Evolutionary conservation across 1,139 yeast species (phyloP).

Genomic region (Yamadazyma siamensis): DNA sequence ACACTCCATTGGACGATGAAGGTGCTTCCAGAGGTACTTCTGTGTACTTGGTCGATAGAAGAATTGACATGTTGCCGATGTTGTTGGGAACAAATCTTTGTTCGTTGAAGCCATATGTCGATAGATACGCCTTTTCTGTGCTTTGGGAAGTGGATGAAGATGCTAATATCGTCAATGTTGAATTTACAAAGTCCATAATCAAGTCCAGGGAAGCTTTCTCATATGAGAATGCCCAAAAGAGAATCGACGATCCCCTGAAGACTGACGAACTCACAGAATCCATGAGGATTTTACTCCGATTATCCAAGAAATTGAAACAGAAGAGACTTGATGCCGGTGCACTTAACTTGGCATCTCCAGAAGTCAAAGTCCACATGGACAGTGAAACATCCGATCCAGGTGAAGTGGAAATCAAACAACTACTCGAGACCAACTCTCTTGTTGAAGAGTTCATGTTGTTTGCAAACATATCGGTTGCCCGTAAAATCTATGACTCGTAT

Average conservation of each 20-base stretch:
- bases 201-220: constrained; percentile 93
- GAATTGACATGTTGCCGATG: constrained; percentile 98
- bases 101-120: constrained; percentile 92
- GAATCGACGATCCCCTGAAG: constrained; percentile 79
- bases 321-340: constrained; percentile 94
- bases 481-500: constrained; percentile 84
- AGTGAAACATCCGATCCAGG: constrained; percentile 96
- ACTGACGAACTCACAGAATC: constrained; percentile 85
- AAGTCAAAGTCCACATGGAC: constrained; percentile 95
- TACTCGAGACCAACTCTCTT: constrained; percentile 86
- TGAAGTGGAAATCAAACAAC: constrained; percentile 87
- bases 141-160: constrained; percentile 90
- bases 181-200: constrained; percentile 85
- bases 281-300: constrained; percentile 73
- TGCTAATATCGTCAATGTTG: constrained; percentile 81
- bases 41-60: constrained; percentile 94
- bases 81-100: constrained; percentile 93
- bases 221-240: constrained; percentile 86
- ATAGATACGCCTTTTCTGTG: constrained; percentile 92
- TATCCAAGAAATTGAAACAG: constrained; percentile 83
- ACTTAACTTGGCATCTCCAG: constrained; percentile 93
- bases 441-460: constrained; percentile 98
- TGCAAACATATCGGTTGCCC: constrained; percentile 94
- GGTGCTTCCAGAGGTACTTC: constrained; percentile 98
- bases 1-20: constrained; percentile 88